Conservation (phyloP, 768 basidiomycete genomes). For the Termitomyces sp. region DNA sequence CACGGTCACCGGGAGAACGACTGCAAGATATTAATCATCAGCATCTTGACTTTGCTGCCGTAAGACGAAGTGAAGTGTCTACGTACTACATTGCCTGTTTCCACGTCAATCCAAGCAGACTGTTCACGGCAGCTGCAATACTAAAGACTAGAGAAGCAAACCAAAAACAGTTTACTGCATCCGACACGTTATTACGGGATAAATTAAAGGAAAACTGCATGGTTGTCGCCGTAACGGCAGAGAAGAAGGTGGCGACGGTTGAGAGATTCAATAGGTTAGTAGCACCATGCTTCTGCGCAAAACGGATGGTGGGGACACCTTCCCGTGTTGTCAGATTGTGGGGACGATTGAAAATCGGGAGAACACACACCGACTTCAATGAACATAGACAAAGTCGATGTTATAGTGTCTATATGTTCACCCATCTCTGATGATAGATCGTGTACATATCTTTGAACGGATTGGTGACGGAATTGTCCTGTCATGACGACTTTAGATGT, state of each 20-base stretch:
- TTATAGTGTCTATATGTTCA: slow-evolving; percentile 66
- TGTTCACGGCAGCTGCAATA: slow-evolving; percentile 73
- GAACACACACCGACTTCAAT: slow-evolving; percentile 60
- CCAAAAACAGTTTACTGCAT: slow-evolving; percentile 69
- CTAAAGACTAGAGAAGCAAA: slow-evolving; percentile 73
- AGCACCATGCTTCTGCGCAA: slow-evolving; percentile 69
- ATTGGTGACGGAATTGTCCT: slow-evolving; percentile 71
- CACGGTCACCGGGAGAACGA: slow-evolving; percentile 69
- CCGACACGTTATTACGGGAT: slow-evolving; percentile 26
- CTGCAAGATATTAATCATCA: slow-evolving; percentile 26
- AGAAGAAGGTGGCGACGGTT: slow-evolving; percentile 76
- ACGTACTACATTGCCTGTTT: slow-evolving; percentile 81
- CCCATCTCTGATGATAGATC: slow-evolving; percentile 73
- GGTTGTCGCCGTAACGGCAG: slow-evolving; percentile 69
- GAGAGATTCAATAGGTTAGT: slow-evolving; percentile 68
- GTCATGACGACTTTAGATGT: not conserved
- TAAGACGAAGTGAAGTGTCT: slow-evolving; percentile 1
- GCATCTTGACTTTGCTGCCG: slow-evolving; percentile 1
- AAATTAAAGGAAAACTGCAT: slow-evolving; percentile 61
- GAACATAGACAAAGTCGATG: slow-evolving; percentile 64
- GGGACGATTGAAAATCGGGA: not conserved
- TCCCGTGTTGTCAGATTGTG: not conserved
- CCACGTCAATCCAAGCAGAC: slow-evolving; percentile 73
- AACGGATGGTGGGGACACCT: slow-evolving; percentile 75
- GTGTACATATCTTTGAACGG: slow-evolving; percentile 71